Evolutionary conservation across 108 stramenopile genomes (phyloP).

Genomic region (Nitzschia putrida): DNA sequence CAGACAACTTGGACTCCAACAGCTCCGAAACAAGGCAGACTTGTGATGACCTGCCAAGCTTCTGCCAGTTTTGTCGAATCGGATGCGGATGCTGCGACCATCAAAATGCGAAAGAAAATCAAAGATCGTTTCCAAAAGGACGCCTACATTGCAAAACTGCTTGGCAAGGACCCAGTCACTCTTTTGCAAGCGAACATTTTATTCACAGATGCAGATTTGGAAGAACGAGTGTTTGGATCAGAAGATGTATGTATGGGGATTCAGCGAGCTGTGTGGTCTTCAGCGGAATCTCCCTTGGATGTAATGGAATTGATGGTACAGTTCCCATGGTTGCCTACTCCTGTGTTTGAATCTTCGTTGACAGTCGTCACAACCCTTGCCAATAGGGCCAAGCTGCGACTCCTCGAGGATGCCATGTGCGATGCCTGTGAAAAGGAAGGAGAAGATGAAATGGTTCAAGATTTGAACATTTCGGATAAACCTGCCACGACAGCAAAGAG

Average conservation of each 20-base stretch:
- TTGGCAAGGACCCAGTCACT: slow-evolving; percentile 9
- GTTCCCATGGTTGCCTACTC: slow-evolving; percentile 56
- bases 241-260: slow-evolving; percentile 53
- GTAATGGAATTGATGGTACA: slow-evolving; percentile 60
- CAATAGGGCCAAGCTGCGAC: slow-evolving; percentile 65
- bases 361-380: slow-evolving; percentile 30
- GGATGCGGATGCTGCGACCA: background rate
- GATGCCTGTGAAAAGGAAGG: slow-evolving; percentile 84
- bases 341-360: slow-evolving; percentile 6
- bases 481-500: background rate
- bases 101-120: slow-evolving; percentile 55
- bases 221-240: slow-evolving; percentile 70
- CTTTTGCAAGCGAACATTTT: slow-evolving; percentile 27
- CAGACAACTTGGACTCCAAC: slow-evolving; percentile 19
- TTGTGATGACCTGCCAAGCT: slow-evolving; percentile 15
- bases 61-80: slow-evolving; percentile 18
- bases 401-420: slow-evolving; percentile 83
- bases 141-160: slow-evolving; percentile 44
- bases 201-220: slow-evolving; percentile 28
- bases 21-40: slow-evolving; percentile 11
- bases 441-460: slow-evolving; percentile 68
- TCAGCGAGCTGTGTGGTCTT: slow-evolving; percentile 50
- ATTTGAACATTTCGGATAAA: slow-evolving; percentile 51
- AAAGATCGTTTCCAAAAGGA: slow-evolving; percentile 47
- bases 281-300: slow-evolving; percentile 49